Conservation (phyloP, 345 rosid species). For the Acer campestre region DNA sequence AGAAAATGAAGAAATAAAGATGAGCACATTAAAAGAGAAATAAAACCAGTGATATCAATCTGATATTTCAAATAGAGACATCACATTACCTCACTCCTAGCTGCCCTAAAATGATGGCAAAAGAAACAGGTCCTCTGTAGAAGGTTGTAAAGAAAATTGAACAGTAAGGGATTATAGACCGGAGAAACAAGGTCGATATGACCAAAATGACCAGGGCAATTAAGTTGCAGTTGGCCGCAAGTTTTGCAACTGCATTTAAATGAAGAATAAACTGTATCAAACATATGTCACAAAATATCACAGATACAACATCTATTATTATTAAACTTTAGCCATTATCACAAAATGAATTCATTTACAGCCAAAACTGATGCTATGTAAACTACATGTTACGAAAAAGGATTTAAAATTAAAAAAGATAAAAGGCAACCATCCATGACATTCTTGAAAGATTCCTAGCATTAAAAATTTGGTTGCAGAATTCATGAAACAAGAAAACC, state of each 20-base stretch:
- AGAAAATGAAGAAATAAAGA: slow-evolving; percentile 12
- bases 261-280: slow-evolving; percentile 16
- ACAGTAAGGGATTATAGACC: slow-evolving; percentile 77
- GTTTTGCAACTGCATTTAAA: slow-evolving; percentile 73
- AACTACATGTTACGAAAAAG: background rate
- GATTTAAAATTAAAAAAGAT: background rate
- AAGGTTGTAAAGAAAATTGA: slow-evolving; percentile 56
- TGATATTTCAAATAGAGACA: background rate
- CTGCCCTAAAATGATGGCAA: slow-evolving; percentile 59
- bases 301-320: background rate
- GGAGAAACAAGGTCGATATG: slow-evolving; percentile 77
- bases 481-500: background rate
- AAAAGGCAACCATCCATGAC: background rate
- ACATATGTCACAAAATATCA: background rate
- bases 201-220: slow-evolving; percentile 96
- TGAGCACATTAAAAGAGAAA: slow-evolving; percentile 10
- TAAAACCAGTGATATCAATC: slow-evolving; percentile 1
- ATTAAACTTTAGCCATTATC: background rate
- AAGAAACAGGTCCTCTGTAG: slow-evolving; percentile 66
- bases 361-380: background rate
- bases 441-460: background rate
- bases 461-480: background rate
- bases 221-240: slow-evolving; percentile 56
- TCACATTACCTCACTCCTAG: slow-evolving; percentile 54
- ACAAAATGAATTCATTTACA: background rate